phyloP scores from a whole-genome alignment of 345 rosid genomes.

The Tarenaya hassleriana region DNA sequence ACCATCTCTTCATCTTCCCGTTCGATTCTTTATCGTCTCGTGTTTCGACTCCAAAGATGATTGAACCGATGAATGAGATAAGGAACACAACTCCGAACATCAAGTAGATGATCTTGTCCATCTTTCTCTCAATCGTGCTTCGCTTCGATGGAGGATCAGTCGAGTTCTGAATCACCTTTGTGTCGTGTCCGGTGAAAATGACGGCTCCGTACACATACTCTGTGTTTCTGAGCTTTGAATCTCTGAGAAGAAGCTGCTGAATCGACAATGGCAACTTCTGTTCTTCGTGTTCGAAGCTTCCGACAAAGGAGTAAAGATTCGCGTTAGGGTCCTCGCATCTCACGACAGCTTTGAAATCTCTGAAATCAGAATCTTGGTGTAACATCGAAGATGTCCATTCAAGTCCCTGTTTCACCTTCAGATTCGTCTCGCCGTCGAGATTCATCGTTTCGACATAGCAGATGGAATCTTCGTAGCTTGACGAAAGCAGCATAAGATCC shows the following conservation, averaged over 20 bases:
- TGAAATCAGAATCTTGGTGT: constrained; percentile 49
- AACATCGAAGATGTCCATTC: constrained; percentile 53
- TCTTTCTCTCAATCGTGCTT: constrained; percentile 74
- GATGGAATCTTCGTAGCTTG: constrained; percentile 73
- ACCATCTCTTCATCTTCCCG: constrained; percentile 79
- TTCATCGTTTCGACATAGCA: constrained; percentile 98
- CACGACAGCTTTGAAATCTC: constrained; percentile 53
- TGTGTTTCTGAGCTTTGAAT: constrained; percentile 81
- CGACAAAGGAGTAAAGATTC: constrained; percentile 72
- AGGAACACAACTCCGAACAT: constrained; percentile 48
- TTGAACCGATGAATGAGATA: constrained; percentile 62
- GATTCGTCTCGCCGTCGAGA: constrained; percentile 96
- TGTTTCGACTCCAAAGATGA: constrained; percentile 68
- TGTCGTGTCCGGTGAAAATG: constrained; percentile 86
- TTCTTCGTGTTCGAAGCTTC: constrained; percentile 56
- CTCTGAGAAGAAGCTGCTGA: constrained; percentile 85
- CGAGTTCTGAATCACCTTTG: constrained; percentile 83
- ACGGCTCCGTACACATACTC: constrained; percentile 76
- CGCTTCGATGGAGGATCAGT: constrained; percentile 89
- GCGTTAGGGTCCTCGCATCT: constrained; percentile 95
- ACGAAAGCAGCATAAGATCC: constrained; percentile 73
- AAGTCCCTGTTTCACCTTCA: constrained; percentile 81
- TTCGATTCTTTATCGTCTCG: constrained; percentile 40
- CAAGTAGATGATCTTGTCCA: constrained; percentile 71
- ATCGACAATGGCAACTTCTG: constrained; percentile 59